Evolutionary conservation across 179 eudicot genomes (phyloP), one percentile per base, ranked within the genome.

Genomic region (Beta macrorhiza): DNA sequence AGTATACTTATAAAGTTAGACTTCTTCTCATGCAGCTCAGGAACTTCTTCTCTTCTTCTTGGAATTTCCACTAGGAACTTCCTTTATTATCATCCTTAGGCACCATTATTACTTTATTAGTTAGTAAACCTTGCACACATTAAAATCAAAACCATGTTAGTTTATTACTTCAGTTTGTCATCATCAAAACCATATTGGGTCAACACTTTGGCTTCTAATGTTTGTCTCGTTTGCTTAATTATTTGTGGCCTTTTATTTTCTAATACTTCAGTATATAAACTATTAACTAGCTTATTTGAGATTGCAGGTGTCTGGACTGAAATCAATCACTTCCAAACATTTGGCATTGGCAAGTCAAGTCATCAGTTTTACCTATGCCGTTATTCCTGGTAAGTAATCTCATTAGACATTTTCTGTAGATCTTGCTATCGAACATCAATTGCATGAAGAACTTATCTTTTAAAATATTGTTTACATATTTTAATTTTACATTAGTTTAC

Each of bases 311-410:
- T 94, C 99, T 82, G 99, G 99, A 69, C 87, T 96, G 85, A 91
- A 90, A 86, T 96, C 99, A 44, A 96, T 96, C 79, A 96, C 97
- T 58, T 93, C 99, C 55, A 94, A 93, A 83, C 98, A 96, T 89
- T 88, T 96, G 90, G 99, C 98, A 10, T 78, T 96, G 92, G 93
- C 98, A 55, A 96, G 99, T 89, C 99, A 96, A 87, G 98, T 92
- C 47, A 89, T 96, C 88, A 92, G 99, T 80, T 96, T 94, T 76
- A 88, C 85, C 74, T 88, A 89, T 83, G 93, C 92, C 45, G 88
- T 94, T 81, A 94, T 94, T 76, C 98, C 98, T 84, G 99, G 99
- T 97, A 87, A 75, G 93, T 90, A 44, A 32, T 75, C 15, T 44
- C 61, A 72, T 19, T 25, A 73, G 2, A 16, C 0, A n/a, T 22